Percentiles rank a stretch among this genome's conserved stretches.
Evolutionary conservation across 2,329 filamentous ascomycete species (phyloP).

Genomic region (Septoria petroselini): DNA sequence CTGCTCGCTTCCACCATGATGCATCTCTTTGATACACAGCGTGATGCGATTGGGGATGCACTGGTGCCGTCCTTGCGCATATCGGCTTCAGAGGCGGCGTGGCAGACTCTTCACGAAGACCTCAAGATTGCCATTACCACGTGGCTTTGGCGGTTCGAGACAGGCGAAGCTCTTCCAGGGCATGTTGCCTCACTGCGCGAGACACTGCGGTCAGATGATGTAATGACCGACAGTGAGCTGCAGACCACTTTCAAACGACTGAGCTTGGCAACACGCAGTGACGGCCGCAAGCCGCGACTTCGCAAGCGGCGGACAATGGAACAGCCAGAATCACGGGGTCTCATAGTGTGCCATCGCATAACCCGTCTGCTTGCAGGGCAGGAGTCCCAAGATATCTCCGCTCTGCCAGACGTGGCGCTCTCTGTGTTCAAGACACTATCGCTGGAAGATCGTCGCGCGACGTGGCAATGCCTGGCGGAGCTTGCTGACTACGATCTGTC

Average conservation of each 20-base stretch:
- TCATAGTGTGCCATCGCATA: neutral
- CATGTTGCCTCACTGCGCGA: constrained; percentile 20
- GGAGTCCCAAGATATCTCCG: constrained; percentile 21
- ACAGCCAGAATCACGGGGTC: neutral
- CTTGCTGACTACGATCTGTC: constrained; percentile 21
- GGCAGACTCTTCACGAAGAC: constrained; percentile 28
- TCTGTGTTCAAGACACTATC: constrained; percentile 24
- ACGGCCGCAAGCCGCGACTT: constrained; percentile 9
- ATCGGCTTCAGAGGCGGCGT: constrained; percentile 17
- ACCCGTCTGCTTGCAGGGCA: constrained; percentile 23
- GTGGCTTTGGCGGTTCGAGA: constrained; percentile 25
- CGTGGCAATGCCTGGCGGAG: constrained; percentile 30
- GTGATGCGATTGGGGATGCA: constrained; percentile 13
- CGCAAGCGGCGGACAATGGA: constrained; percentile 26
- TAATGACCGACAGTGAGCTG: constrained; percentile 30
- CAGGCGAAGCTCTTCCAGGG: constrained; percentile 20
- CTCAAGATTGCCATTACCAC: constrained; percentile 28
- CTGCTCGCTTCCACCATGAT: constrained; percentile 22
- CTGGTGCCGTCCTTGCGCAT: constrained; percentile 21
- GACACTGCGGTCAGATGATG: constrained; percentile 24
- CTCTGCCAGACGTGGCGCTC: constrained; percentile 22
- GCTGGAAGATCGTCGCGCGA: constrained; percentile 24
- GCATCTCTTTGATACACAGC: constrained; percentile 10
- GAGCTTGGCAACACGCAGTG: constrained; percentile 10
- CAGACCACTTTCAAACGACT: constrained; percentile 23